Evolutionary conservation across 2,329 filamentous ascomycete species (phyloP).

Genomic region (Botrytis deweyae): DNA sequence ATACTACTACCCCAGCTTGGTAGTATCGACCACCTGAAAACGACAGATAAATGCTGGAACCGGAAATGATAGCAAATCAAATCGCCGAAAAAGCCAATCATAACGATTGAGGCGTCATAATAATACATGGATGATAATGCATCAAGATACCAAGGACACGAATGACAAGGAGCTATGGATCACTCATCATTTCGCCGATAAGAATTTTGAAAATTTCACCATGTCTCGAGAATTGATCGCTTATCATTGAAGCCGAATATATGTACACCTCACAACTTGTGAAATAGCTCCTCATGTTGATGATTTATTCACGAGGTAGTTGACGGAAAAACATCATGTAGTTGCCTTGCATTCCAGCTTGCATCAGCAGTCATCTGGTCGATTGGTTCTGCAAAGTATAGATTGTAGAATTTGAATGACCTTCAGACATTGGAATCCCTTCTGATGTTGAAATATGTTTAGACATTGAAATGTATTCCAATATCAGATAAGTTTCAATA

Average conservation of each 20-base stretch:
- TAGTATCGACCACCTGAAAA: neutral
- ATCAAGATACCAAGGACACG: neutral
- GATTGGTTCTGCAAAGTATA: neutral
- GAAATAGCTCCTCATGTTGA: neutral
- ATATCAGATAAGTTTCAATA: neutral
- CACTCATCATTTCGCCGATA: neutral
- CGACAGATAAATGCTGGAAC: neutral
- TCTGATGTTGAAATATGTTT: neutral
- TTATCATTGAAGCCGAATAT: neutral
- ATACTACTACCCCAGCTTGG: neutral
- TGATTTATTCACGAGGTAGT: neutral
- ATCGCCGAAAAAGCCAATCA: neutral
- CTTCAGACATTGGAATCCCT: neutral
- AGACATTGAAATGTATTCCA: neutral
- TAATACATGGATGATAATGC: neutral
- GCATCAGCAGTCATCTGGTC: neutral
- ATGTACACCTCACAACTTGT: neutral
- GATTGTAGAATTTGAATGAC: neutral
- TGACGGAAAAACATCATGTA: neutral
- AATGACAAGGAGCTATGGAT: neutral
- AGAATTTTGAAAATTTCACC: neutral
- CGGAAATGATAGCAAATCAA: neutral
- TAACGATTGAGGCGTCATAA: neutral
- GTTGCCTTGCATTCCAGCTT: neutral
- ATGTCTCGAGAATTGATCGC: neutral